Percentiles rank a stretch among this genome's conserved stretches.
Evolutionary conservation across 2,329 filamentous ascomycete genomes (phyloP).

Genomic region (Neonectria magnoliae): DNA sequence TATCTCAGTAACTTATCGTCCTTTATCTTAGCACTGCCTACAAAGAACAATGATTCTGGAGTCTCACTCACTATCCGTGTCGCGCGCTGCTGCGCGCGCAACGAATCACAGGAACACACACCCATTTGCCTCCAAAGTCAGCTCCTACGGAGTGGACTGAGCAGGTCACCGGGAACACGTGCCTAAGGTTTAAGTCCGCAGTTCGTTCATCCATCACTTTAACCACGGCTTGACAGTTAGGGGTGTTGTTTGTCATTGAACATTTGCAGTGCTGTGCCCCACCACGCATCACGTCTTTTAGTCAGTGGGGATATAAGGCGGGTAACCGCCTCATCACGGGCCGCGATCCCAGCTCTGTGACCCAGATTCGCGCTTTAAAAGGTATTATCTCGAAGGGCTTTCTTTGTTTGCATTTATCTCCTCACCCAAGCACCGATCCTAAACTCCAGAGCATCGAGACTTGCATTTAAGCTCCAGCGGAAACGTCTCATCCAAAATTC

Average conservation of each 20-base stretch:
- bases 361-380: not conserved
- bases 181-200: not conserved
- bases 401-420: not conserved
- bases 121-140: too few relatives aligned
- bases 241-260: not conserved
- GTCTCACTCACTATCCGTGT: not conserved
- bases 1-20: conserved; percentile 2
- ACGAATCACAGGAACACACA: not conserved
- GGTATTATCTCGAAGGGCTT: too few relatives aligned
- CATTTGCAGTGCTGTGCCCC: not conserved
- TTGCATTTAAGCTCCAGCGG: not conserved
- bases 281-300: not conserved
- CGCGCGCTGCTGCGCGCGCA: not conserved
- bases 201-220: not conserved
- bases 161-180: not conserved
- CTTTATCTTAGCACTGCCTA: conserved; percentile 12
- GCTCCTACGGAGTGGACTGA: not conserved
- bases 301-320: not conserved
- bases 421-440: not conserved
- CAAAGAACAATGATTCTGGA: not conserved
- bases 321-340: not conserved
- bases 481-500: not conserved
- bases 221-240: not conserved
- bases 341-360: not conserved
- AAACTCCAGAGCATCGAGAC: not conserved